Evolutionary conservation across 495 filamentous ascomycete genomes (phyloP).

Genomic region (Xylaria flabelliformis): DNA sequence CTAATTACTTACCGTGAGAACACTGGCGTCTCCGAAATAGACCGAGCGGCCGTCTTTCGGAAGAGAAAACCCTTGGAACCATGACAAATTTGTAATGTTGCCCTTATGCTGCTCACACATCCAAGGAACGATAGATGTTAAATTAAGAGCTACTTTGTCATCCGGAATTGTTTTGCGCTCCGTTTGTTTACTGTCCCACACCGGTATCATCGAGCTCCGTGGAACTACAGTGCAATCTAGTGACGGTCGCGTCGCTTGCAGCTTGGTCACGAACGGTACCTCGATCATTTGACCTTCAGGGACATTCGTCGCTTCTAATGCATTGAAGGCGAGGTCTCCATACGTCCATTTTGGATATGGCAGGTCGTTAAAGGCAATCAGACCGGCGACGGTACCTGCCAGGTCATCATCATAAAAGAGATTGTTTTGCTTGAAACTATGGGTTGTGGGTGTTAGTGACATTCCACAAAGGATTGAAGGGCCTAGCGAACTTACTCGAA

Average conservation of each 20-base stretch:
- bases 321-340: slow-evolving; percentile 26
- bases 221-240: slow-evolving; percentile 10
- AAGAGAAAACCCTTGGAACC: slow-evolving; percentile 16
- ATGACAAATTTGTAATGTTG: not conserved
- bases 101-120: not conserved
- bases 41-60: slow-evolving; percentile 4
- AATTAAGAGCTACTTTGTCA: not conserved
- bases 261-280: not conserved
- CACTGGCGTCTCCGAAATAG: slow-evolving; percentile 16
- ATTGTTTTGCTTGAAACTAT: slow-evolving; percentile 21
- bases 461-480: not conserved
- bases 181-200: not conserved
- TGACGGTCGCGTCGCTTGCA: slow-evolving; percentile 15
- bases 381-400: slow-evolving; percentile 24
- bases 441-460: not conserved
- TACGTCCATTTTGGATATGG: slow-evolving; percentile 26
- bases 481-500: not conserved
- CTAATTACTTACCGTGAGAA: slow-evolving; percentile 7
- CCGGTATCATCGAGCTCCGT: not conserved
- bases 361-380: slow-evolving; percentile 24
- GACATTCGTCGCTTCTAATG: not conserved
- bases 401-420: slow-evolving; percentile 25
- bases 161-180: not conserved
- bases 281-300: not conserved
- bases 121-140: slow-evolving; percentile 18